Base-by-base conservation (phyloP, 1,284 basidiomycete genomes). In the Boletus semigastroideus region DNA sequence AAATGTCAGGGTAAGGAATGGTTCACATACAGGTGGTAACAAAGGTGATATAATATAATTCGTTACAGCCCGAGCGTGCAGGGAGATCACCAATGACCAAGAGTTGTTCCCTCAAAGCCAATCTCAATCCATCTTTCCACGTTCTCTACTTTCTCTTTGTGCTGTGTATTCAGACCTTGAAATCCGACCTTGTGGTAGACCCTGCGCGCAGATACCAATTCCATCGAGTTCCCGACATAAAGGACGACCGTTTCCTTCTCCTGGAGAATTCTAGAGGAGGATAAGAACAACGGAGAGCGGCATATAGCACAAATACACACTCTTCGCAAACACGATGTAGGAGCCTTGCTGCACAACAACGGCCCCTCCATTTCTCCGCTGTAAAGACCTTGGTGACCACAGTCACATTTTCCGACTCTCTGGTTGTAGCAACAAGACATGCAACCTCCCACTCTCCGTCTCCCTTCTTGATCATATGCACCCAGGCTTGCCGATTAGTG, bases 351-450 rank as follows among this genome's bases (percentile, higher is more conserved):
- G 79, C 78, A 57, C 73, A 79, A 12, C 78, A 73, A 5, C 58
- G 61, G 16, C 69, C 59, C 49, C 79, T 66, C 71, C 71, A 78
- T 5, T 48, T 27, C 0, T 72, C 66, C 30, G 70, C 62, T 4
- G 79, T 80, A 58, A 69, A 78, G 14, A 81, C 78, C 53, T 81
- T 81, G 34, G 78, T 77, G 45, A 81, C 72, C 1, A 72, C 72
- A 2, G 74, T 70, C 12, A 79, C 72, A 9, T 66, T 65, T 3
- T 67, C 67, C 13, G 71, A 75, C 10, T 67, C 64, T 12, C 79
- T 66, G 5, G 78, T 78, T 2, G 71, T 65, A 12, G 84, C 84
- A 3, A 83, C 83, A 34, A 90, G 79, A 16, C 77, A 88, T 1
- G 86, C 83, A 30, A 84, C 76, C 48, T 76, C 72, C 54, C 50